Evolutionary conservation across 164 flowering plant genomes (phyloP).

Genomic region (Saururus chinensis): DNA sequence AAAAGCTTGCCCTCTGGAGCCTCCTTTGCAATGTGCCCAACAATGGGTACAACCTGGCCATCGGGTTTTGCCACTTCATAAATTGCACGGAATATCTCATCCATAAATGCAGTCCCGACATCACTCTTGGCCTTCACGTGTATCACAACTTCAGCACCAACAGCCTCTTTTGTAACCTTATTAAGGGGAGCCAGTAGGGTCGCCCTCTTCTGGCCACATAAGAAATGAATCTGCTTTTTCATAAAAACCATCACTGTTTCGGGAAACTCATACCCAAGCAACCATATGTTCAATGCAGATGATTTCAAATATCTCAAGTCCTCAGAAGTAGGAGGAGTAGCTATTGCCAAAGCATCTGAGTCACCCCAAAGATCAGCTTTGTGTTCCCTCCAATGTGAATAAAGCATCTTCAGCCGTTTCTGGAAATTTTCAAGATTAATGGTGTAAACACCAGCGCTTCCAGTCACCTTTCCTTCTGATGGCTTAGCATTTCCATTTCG

Average conservation of each 20-base stretch:
- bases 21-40: conserved; percentile 63
- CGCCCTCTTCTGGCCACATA: conserved; percentile 72
- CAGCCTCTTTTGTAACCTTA: conserved; percentile 36
- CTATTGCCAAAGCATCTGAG: conserved; percentile 41
- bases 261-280: conserved; percentile 77
- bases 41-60: conserved; percentile 20
- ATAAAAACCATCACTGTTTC: conserved; percentile 74
- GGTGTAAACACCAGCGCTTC: conserved; percentile 12
- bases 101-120: conserved; percentile 48
- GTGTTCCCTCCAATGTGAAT: conserved; percentile 49
- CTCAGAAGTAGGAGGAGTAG: conserved; percentile 70
- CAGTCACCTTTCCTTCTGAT: conserved; percentile 7
- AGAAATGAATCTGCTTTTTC: conserved; percentile 53
- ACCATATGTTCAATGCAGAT: conserved; percentile 65
- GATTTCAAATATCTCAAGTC: conserved; percentile 70
- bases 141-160: conserved; percentile 45
- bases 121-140: conserved; percentile 64
- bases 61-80: conserved; percentile 7
- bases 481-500: conserved; percentile 22
- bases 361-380: conserved; percentile 45
- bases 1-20: conserved; percentile 70
- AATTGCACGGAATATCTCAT: conserved; percentile 28
- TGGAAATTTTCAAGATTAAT: conserved; percentile 37
- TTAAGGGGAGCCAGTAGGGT: conserved; percentile 44
- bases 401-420: conserved; percentile 37